Evolutionary conservation across 2,329 filamentous ascomycete species (phyloP).

Genomic region (Sporothrix brunneoviolacea): DNA sequence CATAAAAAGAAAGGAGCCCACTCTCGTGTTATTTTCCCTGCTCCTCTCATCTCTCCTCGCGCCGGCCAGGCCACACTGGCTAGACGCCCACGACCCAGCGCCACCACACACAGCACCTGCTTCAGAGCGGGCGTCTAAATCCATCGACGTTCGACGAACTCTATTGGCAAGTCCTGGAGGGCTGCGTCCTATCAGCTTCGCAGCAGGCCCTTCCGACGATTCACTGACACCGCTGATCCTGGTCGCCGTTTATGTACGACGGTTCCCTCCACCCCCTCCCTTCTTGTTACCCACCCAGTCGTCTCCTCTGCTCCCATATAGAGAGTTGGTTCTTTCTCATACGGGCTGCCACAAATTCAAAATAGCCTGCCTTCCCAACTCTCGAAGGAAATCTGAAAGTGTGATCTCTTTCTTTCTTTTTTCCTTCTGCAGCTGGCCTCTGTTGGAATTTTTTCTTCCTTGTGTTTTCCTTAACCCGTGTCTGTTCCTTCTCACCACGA

Average conservation of each 20-base stretch:
- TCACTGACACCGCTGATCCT: conserved; percentile 29
- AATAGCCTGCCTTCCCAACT: conserved; percentile 41
- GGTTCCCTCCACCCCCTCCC: conserved; percentile 24
- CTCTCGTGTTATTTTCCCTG: not conserved
- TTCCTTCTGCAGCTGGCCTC: conserved; percentile 26
- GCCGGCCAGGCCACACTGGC: conserved; percentile 11
- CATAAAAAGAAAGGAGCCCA: not conserved
- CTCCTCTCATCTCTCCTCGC: conserved; percentile 17
- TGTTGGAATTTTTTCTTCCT: conserved; percentile 26
- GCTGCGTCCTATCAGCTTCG: conserved; percentile 36
- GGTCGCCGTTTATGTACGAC: conserved; percentile 29
- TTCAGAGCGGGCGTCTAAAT: conserved; percentile 39
- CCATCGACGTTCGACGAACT: conserved; percentile 30
- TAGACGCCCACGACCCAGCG: conserved; percentile 22
- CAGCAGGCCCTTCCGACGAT: conserved; percentile 17
- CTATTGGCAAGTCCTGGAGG: conserved; percentile 29
- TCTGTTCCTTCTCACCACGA: conserved; percentile 26
- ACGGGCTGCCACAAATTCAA: conserved; percentile 40
- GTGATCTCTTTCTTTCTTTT: conserved; percentile 38
- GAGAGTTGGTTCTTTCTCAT: conserved; percentile 20
- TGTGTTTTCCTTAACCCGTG: conserved; percentile 29
- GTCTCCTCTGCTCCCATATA: conserved; percentile 16
- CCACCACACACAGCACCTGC: conserved; percentile 26
- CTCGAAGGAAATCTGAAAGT: conserved; percentile 17
- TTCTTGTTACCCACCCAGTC: conserved; percentile 24